phyloP scores from a whole-genome alignment of 2,329 filamentous ascomycete genomes.

The Calonectria pseudoturangicola region DNA sequence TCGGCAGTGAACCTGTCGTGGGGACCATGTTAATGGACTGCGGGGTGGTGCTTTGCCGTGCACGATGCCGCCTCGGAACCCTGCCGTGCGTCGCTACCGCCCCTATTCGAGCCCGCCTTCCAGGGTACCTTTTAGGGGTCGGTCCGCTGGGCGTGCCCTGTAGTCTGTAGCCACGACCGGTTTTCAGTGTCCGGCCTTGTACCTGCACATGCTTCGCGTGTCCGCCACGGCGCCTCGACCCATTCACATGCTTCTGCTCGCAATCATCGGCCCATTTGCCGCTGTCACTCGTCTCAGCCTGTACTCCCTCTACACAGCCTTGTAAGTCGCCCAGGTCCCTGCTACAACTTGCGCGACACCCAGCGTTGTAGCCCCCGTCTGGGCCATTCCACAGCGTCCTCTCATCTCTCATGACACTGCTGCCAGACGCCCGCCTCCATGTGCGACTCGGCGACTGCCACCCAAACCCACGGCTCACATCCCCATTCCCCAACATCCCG shows the following conservation, averaged over 20 bases:
- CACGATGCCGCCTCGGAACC: slow-evolving; percentile 29
- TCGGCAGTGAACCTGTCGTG: slow-evolving; percentile 35
- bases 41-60: slow-evolving; percentile 34
- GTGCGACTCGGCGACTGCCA: slow-evolving; percentile 19
- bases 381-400: slow-evolving; percentile 13
- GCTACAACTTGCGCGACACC: slow-evolving; percentile 5
- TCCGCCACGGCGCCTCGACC: slow-evolving; percentile 25
- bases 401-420: slow-evolving; percentile 7
- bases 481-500: slow-evolving; percentile 18
- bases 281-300: slow-evolving; percentile 25
- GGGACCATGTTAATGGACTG: slow-evolving; percentile 29
- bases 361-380: slow-evolving; percentile 14
- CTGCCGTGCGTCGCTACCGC: slow-evolving; percentile 17
- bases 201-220: neutral
- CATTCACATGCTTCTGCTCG: slow-evolving; percentile 39
- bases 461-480: slow-evolving; percentile 2
- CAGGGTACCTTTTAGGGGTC: slow-evolving; percentile 30
- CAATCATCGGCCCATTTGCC: slow-evolving; percentile 34
- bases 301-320: slow-evolving; percentile 14
- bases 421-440: neutral
- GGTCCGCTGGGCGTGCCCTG: slow-evolving; percentile 19
- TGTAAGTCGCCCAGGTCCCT: slow-evolving; percentile 9
- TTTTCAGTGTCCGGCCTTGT: slow-evolving; percentile 39
- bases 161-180: slow-evolving; percentile 30
- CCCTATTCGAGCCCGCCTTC: neutral